Conservation (phyloP, 2,329 filamentous ascomycete species). For the Neofusicoccum laricinum region DNA sequence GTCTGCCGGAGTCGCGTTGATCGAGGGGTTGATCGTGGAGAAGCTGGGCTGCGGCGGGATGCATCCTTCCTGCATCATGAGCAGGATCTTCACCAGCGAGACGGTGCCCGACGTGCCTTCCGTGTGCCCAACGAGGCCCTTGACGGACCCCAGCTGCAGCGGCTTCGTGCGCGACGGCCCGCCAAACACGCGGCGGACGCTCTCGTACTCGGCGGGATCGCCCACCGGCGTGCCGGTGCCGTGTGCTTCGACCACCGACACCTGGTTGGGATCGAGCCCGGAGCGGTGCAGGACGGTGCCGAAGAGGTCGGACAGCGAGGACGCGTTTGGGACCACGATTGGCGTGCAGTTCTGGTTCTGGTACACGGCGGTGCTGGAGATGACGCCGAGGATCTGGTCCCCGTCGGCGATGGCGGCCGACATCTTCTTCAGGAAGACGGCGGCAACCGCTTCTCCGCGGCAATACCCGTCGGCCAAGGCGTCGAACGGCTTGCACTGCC, state of each 20-base stretch:
- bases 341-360: constrained; percentile 17
- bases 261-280: constrained; percentile 10
- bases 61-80: neutral
- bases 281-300: constrained; percentile 14
- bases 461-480: constrained; percentile 52
- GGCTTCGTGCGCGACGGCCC: neutral
- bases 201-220: constrained; percentile 17
- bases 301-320: constrained; percentile 20
- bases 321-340: constrained; percentile 17
- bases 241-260: constrained; percentile 21
- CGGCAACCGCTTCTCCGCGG: constrained; percentile 49
- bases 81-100: constrained; percentile 26
- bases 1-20: constrained; percentile 20
- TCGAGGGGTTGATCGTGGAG: constrained; percentile 23
- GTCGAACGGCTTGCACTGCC: constrained; percentile 44
- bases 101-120: constrained; percentile 17
- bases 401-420: constrained; percentile 51
- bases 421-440: constrained; percentile 51
- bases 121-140: constrained; percentile 12
- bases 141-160: neutral
- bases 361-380: constrained; percentile 26
- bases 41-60: constrained; percentile 19
- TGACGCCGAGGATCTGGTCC: constrained; percentile 46
- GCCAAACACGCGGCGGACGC: constrained; percentile 18
- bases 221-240: constrained; percentile 23